A percentile compares a stretch with the other conserved stretches of the same genome.
Conservation (phyloP, 1,139 yeast species). For the Scheffersomyces insectosa region DNA sequence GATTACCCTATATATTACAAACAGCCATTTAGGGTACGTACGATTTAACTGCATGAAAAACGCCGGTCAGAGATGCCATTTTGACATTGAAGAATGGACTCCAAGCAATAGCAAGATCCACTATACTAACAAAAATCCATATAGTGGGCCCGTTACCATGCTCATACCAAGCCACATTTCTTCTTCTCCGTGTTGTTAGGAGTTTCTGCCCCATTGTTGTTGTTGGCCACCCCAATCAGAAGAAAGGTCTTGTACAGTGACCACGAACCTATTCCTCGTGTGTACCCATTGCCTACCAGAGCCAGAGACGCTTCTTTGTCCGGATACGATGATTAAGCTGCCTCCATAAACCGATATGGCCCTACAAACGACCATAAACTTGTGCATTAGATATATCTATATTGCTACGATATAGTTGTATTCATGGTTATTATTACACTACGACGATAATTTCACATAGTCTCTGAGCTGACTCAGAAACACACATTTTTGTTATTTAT, state of each 20-base stretch:
- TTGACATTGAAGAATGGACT: not conserved
- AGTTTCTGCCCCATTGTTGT: conserved; percentile 63
- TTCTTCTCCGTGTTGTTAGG: conserved; percentile 72
- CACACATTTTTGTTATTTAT: no score
- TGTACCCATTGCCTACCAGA: conserved; percentile 68
- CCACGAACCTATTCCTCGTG: conserved; percentile 65
- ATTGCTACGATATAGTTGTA: no score
- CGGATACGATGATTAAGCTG: conserved; percentile 56
- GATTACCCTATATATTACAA: conserved; percentile 62
- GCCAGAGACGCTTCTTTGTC: conserved; percentile 49
- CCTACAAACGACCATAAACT: not conserved
- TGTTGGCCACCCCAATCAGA: conserved; percentile 69
- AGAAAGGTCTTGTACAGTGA: conserved; percentile 67
- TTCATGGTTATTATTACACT: no score
- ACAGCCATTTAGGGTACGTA: conserved; percentile 64
- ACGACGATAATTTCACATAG: no score
- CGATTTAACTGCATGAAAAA: no score
- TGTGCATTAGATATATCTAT: conserved; percentile 1
- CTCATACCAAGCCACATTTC: conserved; percentile 78
- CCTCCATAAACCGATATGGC: not conserved
- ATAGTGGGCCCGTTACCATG: conserved; percentile 77
- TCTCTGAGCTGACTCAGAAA: no score
- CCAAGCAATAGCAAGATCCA: not conserved
- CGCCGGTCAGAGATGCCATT: no score
- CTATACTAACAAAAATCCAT: conserved; percentile 27